These are phyloP conservation scores for Selenicereus undatus DNA, from an alignment of 148 eudicot genomes.

Conservation along the genomic window DNA sequence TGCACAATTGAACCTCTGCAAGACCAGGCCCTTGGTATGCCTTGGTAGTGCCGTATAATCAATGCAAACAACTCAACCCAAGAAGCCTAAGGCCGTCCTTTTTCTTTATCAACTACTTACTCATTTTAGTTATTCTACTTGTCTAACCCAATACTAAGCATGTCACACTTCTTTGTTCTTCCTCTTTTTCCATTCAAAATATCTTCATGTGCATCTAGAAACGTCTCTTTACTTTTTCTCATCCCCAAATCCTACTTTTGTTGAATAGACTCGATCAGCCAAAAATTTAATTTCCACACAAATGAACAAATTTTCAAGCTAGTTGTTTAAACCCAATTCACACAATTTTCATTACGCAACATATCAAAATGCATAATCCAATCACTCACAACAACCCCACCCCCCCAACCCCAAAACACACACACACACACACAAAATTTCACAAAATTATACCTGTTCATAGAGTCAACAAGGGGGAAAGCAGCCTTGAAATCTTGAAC, in stretches of 20 bases:
- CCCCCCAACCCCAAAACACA: no score
- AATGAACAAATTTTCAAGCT: background rate
- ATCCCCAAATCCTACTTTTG: background rate
- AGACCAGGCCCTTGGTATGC: background rate
- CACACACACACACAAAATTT: background rate
- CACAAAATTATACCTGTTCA: slow-evolving; percentile 47
- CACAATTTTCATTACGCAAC: background rate
- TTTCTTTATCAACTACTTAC: background rate
- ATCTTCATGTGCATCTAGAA: background rate
- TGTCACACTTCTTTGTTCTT: no score
- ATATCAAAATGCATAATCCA: background rate
- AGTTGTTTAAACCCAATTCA: background rate
- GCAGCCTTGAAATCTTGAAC: slow-evolving; percentile 40
- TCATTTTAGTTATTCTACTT: background rate
- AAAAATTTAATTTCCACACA: background rate
- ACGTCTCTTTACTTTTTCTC: background rate
- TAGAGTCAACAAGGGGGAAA: slow-evolving; percentile 43
- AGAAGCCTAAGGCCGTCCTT: background rate
- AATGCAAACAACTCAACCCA: background rate
- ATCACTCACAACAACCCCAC: background rate
- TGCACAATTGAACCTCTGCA: background rate
- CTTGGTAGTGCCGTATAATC: background rate
- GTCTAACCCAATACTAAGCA: background rate
- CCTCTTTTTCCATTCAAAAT: background rate
- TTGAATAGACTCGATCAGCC: background rate